A percentile compares a stretch with the other conserved stretches of the same genome.
Evolutionary conservation across 1,284 basidiomycete genomes (phyloP).

Genomic region (Sporisorium scitamineum): DNA sequence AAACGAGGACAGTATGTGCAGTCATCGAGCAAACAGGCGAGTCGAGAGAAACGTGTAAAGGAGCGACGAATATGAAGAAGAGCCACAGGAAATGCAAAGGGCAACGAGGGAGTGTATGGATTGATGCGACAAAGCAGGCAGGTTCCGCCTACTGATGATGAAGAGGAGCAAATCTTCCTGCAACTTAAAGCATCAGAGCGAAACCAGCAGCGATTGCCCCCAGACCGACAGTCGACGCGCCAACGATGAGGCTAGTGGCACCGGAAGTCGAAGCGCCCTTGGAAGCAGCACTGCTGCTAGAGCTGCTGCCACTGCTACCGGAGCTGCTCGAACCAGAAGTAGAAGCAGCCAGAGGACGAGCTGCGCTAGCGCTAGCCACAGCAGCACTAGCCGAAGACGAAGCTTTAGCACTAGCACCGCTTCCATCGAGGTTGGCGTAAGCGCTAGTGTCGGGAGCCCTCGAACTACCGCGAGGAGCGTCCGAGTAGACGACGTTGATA

Average conservation of each 20-base stretch:
- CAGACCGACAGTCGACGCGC: constrained; percentile 32
- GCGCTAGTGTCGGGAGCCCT: constrained; percentile 45
- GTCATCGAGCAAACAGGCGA: neutral
- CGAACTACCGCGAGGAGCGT: constrained; percentile 34
- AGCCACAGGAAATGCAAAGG: neutral
- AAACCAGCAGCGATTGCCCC: constrained; percentile 39
- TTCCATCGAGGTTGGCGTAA: constrained; percentile 41
- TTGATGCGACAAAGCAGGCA: neutral
- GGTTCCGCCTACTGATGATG: too few species aligned
- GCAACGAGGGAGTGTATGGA: neutral
- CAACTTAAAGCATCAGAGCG: constrained; percentile 37
- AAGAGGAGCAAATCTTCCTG: too few species aligned
- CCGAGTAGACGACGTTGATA: constrained; percentile 50
- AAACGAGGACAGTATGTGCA: neutral
- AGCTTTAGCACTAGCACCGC: constrained; percentile 20
- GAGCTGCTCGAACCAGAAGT: constrained; percentile 1
- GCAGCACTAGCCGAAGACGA: constrained; percentile 20
- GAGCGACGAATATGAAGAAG: neutral
- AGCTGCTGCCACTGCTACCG: neutral
- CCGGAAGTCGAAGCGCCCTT: constrained; percentile 37
- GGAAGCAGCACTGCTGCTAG: constrained; percentile 1
- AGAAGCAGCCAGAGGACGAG: neutral
- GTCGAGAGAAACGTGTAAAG: neutral
- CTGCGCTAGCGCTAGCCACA: constrained; percentile 5
- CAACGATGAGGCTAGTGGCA: constrained; percentile 17